phyloP scores from a whole-genome alignment of 441 rosid genomes.

The Metrosideros polymorpha region DNA sequence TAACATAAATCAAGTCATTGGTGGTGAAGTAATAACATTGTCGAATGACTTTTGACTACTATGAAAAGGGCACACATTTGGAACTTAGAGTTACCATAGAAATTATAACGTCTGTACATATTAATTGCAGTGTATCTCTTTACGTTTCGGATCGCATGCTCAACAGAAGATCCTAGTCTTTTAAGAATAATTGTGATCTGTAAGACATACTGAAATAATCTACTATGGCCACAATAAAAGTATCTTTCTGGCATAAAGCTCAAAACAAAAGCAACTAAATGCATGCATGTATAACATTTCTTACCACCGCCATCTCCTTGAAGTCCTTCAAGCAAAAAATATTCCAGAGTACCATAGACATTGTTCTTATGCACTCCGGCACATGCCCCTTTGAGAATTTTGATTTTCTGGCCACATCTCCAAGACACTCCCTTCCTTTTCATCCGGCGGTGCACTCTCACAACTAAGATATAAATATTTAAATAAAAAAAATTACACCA shows the following conservation, averaged over 20 bases:
- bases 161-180: background rate
- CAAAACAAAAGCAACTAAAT: background rate
- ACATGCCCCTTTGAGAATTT: conserved; percentile 59
- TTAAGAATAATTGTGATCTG: background rate
- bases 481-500: background rate
- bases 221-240: background rate
- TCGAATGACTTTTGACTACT: background rate
- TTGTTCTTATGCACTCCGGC: conserved; percentile 32
- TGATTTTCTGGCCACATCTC: conserved; percentile 51
- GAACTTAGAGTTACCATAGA: background rate
- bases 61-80: background rate
- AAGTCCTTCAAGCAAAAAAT: conserved; percentile 52
- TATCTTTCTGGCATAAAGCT: background rate
- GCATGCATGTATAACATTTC: background rate
- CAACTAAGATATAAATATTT: conserved; percentile 27
- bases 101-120: background rate
- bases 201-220: background rate
- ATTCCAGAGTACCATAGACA: conserved; percentile 55
- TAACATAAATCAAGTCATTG: background rate
- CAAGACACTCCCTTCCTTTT: conserved; percentile 40
- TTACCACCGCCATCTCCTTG: conserved; percentile 65
- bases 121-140: background rate
- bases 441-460: conserved; percentile 43
- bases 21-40: background rate
- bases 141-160: background rate